Evolutionary conservation across 164 flowering plant species (phyloP), one percentile per base, ranked within the genome.

Genomic region (Cinnamomum chago): DNA sequence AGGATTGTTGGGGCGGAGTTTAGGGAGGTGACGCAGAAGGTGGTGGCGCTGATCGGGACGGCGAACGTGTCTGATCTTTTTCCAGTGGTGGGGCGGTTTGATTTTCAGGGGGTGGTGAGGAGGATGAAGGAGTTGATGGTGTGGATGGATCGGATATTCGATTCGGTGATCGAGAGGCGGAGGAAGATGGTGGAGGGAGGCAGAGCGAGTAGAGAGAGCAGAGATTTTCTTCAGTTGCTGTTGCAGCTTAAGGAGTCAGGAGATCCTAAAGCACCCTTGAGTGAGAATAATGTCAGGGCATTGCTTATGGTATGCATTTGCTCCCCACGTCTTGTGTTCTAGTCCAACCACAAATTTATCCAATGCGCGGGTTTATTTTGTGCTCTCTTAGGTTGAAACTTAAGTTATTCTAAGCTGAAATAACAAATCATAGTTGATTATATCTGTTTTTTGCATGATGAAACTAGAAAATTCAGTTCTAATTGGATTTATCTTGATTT

Each of bases 141-240:
- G 12, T 28, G 55, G 75, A 52, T 65, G 10, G 84, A 79, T 1
- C 51, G 58, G 24, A 52, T 82, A 13, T 35, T 81, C 17, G 58
- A 82, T 12, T 17, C 22, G 2, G 64, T 70, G 2, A 75, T 84
- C 2, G 80, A 77, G 7, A 50, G 40, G 72, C 3, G 47, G 50
- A 73, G 11, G 20, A 60, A 70, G 35, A 71, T 62, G 14, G 71
- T 7, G 67, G 28, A 20, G 6, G 50, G 64, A 33, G 23, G 20
- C 1, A 2, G 27, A 27, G 27, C 1, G 27, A 27, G 27, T 13
- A 14, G 2, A n/a, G 35, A 33, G 35, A 73, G 24, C 11, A n/a
- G 66, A 7, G 76, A 88, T 71, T 83, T 87, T 67, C 33, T 90
- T 76, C 82, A 84, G 74, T 67, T 76, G 58, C 64, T 90, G 74